Evolutionary conservation across 192 early-diverging fungal species (phyloP), one percentile per base, ranked within the genome.

Genomic region (Physocladia obscura): DNA sequence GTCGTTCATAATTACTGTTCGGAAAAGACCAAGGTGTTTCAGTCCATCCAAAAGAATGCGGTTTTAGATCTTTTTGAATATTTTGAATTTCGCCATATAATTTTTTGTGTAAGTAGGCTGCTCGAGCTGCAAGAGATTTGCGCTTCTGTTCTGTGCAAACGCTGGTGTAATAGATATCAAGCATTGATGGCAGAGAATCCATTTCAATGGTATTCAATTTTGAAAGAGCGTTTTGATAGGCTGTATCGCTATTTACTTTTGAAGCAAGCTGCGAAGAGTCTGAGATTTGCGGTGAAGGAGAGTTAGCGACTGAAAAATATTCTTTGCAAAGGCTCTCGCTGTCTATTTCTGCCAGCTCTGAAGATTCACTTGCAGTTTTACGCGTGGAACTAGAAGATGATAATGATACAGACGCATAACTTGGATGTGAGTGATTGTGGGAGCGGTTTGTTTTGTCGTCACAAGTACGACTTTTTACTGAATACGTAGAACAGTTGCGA

Each of bases 21-120:
- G 8, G 40, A n/a, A 44, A 44, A n/a, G 63, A 21, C 63, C 63
- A 65, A 21, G 63, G 63, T 29, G 49, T 49, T 65, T 65, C 63
- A 34, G 49, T 13, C 63, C 63, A 65, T 15, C 63, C 63, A 52
- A 65, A 65, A 8, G 49, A 11, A 52, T 51, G 49, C 6, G 63
- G 63, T 32, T 44, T 49, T 32, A 65, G 31, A 17, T n/a, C n/a
- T 6, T 49, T 44, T 34, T 65, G 39, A 5, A 13, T 6, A 13
- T 31, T 19, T 0, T 31, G 13, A 29, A 65, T 30, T 6, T 65
- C 31, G 21, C 47, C 63, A 34, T 29, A 49, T 11, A 65, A 34
- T 36, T 52, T 50, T 30, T 49, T 5, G 39, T 52, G 39, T 5
- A 65, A 32, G 2, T 52, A 65, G 29, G 39, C 63, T 8, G 63